Base-by-base conservation (phyloP, 768 basidiomycete species). In the Dictyophora rubrovolvata region DNA sequence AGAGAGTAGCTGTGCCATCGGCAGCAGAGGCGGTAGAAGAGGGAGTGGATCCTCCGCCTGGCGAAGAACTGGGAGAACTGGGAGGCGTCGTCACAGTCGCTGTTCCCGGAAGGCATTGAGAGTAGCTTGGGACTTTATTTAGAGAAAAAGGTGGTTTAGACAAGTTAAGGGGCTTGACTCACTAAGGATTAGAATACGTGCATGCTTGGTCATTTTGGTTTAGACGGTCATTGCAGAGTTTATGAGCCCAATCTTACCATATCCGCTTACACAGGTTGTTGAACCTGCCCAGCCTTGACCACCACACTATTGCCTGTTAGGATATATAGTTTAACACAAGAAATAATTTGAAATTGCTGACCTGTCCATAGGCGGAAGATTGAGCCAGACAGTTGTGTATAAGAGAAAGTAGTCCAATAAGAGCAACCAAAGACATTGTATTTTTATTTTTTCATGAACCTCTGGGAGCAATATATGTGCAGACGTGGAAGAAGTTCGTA, bases 251-350 rank as follows among this genome's bases (percentile, higher is more conserved):
- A 35, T 23, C 42, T 48, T 6, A 48, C 42, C 42, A 23, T 55
- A 56, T 18, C 55, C 37, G 21, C 55, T 56, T 17, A 48, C 46
- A 60, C 80, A 84, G 2, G 69, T 66, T 3, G 80, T 82, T 8
- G 79, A 68, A 12, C 81, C 81, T 8, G 74, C 67, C 77, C 78
- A 82, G 2, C 77, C 78, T 53, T 69, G 72, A 8, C 79, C 79
- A 50, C 79, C 79, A 61, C 81, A 82, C 79, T 82, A 55, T 6
- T 37, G 14, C 21, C 21, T 12, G 34, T 55, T 18, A 55, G 34
- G 8, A 35, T 5, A 2, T 14, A 12, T 12, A 42, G 10, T 42
- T 42, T 5, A 42, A 42, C n/a, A 42, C 42, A 7, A 28, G 7
- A 28, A 28, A 3, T 7, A 28, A 7, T 6, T 48, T 21, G 11